Percentiles rank a stretch among this genome's conserved stretches.
These are phyloP conservation scores for Boletus smithii DNA, from an alignment of 1,284 basidiomycete species.

Conservation along the genomic window DNA sequence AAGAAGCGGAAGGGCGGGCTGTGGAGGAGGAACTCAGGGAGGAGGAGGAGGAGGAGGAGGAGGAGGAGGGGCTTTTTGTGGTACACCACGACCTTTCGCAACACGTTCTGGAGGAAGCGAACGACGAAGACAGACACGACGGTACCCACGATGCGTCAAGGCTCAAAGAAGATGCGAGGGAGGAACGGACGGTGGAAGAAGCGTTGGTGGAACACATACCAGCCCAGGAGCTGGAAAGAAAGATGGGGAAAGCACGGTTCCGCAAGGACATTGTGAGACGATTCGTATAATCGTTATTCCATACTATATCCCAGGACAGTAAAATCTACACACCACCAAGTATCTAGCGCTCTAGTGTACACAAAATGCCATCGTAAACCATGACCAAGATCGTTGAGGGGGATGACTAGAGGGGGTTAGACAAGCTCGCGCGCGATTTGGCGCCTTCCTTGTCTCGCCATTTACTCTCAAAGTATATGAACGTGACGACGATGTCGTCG, in stretches of 20 bases:
- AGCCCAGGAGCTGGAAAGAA: conserved; percentile 17
- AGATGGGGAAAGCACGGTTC: conserved; percentile 14
- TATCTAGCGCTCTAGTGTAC: conserved; percentile 1
- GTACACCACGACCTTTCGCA: conserved; percentile 18
- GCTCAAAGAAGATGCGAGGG: background rate
- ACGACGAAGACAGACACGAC: too few species aligned
- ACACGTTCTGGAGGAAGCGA: too few species aligned
- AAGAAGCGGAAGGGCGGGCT: conserved; percentile 8
- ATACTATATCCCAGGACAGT: background rate
- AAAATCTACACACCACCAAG: background rate
- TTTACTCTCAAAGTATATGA: conserved; percentile 34
- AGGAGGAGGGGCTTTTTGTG: too few species aligned
- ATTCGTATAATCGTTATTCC: conserved; percentile 9
- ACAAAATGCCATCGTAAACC: background rate
- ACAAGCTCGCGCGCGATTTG: conserved; percentile 13
- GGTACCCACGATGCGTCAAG: too few species aligned
- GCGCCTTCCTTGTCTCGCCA: conserved; percentile 28
- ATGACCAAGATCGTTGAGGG: too few species aligned
- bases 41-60: background rate
- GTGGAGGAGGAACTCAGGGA: conserved; percentile 16
- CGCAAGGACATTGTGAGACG: conserved; percentile 8
- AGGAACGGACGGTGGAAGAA: background rate
- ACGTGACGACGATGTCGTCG: conserved; percentile 37
- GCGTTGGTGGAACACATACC: conserved; percentile 1
- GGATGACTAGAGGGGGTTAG: conserved; percentile 7